Percentiles rank a stretch among this genome's conserved stretches.
Conservation (phyloP, 2,329 filamentous ascomycete species). For the Canariomyces notabilis region DNA sequence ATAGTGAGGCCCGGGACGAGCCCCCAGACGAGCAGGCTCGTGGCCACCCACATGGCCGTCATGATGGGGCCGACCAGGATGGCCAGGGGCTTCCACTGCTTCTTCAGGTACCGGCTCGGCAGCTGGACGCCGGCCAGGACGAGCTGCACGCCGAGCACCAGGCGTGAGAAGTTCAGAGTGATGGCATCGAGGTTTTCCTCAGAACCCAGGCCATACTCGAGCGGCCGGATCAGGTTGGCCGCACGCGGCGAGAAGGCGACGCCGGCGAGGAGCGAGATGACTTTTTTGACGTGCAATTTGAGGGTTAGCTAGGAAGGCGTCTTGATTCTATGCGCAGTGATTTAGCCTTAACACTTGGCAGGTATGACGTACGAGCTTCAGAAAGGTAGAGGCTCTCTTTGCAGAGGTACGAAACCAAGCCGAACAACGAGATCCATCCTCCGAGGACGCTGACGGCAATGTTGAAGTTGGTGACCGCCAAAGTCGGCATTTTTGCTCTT, state of each 20-base stretch:
- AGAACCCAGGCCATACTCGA: slow-evolving; percentile 63
- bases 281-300: slow-evolving; percentile 40
- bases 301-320: too few species aligned
- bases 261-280: slow-evolving; percentile 78
- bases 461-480: slow-evolving; percentile 66
- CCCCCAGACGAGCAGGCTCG: slow-evolving; percentile 72
- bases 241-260: slow-evolving; percentile 73
- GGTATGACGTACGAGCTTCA: slow-evolving; percentile 65
- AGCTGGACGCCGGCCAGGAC: slow-evolving; percentile 85
- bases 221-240: slow-evolving; percentile 67
- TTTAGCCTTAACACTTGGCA: background rate
- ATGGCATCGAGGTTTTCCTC: slow-evolving; percentile 60
- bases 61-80: slow-evolving; percentile 79
- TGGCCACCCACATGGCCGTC: slow-evolving; percentile 79
- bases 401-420: slow-evolving; percentile 79
- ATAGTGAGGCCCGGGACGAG: slow-evolving; percentile 68
- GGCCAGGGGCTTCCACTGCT: slow-evolving; percentile 70
- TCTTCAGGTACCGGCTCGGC: slow-evolving; percentile 72
- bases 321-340: too few species aligned
- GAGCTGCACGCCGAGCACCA: slow-evolving; percentile 86
- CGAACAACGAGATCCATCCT: slow-evolving; percentile 86
- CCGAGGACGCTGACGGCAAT: slow-evolving; percentile 75
- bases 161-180: slow-evolving; percentile 77
- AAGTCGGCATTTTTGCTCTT: slow-evolving; percentile 36
- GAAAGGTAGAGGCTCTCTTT: slow-evolving; percentile 91